Evolutionary conservation across 139 green algal genomes (phyloP).

Genomic region (Chlorella vulgaris): DNA sequence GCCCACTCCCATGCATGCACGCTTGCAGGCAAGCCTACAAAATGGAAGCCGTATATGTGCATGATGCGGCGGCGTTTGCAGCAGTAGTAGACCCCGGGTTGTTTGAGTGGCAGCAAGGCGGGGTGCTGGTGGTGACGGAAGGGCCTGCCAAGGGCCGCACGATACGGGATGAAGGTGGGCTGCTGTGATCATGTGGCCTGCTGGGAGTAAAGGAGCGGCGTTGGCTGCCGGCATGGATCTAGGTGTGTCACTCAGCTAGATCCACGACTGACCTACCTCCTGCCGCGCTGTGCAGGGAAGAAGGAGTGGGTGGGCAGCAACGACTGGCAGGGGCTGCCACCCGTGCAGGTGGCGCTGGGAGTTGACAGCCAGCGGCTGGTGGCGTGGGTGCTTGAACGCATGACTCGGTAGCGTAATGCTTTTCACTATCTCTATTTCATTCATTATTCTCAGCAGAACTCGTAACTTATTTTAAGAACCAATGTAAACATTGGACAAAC

Average conservation of each 20-base stretch:
- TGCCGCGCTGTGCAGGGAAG: constrained; percentile 28
- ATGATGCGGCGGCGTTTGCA: constrained; percentile 74
- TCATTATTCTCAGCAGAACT: background rate
- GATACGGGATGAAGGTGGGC: constrained; percentile 61
- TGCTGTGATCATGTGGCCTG: background rate
- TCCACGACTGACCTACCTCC: background rate
- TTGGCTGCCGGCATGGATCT: background rate
- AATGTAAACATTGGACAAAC: too few species aligned
- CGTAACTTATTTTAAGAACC: too few species aligned
- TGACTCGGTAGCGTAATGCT: constrained; percentile 26
- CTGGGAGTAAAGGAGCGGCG: background rate
- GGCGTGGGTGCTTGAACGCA: constrained; percentile 41
- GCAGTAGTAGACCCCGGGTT: constrained; percentile 65
- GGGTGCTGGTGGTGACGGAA: constrained; percentile 63
- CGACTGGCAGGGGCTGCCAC: constrained; percentile 58
- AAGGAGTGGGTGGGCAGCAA: constrained; percentile 64
- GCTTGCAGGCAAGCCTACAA: constrained; percentile 43
- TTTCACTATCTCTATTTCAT: too few species aligned
- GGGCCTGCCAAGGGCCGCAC: constrained; percentile 63
- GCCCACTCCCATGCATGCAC: background rate
- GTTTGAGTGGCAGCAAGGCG: constrained; percentile 69
- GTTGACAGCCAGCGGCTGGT: constrained; percentile 43
- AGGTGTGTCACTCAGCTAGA: background rate
- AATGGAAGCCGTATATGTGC: constrained; percentile 64
- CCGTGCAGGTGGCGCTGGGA: constrained; percentile 58